These are phyloP conservation scores for Colletotrichum acutatum DNA, from an alignment of 2,329 filamentous ascomycete species.

Conservation along the genomic window DNA sequence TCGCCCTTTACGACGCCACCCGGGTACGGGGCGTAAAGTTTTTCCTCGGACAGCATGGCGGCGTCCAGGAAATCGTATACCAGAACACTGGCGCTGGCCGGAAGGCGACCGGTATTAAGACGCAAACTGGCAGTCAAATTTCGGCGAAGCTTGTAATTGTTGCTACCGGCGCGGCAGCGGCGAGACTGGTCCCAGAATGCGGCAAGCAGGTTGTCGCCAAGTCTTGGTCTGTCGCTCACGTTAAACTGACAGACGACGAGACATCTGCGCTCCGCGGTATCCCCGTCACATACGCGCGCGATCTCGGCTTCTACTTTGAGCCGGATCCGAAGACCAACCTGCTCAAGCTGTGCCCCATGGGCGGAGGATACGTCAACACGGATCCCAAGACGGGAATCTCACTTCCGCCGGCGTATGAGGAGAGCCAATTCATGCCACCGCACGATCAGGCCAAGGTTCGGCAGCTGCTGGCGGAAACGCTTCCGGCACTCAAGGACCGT, in stretches of 20 bases:
- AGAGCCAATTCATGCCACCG: conserved; percentile 61
- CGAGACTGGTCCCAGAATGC: conserved; percentile 58
- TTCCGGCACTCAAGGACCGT: conserved; percentile 63
- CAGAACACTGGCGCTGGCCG: conserved; percentile 31
- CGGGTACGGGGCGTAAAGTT: conserved; percentile 53
- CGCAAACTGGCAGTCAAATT: conserved; percentile 35
- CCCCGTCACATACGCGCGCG: conserved; percentile 69
- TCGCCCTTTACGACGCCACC: conserved; percentile 55
- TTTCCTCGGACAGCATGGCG: conserved; percentile 42
- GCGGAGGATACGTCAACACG: conserved; percentile 65
- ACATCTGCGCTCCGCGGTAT: conserved; percentile 64
- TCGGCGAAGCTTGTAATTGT: conserved; percentile 55
- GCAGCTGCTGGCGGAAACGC: conserved; percentile 59
- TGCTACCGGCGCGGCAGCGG: conserved; percentile 61
- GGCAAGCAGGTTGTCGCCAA: conserved; percentile 64
- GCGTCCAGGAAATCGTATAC: conserved; percentile 40
- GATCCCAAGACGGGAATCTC: conserved; percentile 47
- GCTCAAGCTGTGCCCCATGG: conserved; percentile 70
- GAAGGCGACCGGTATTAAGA: conserved; percentile 12
- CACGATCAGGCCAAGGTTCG: conserved; percentile 64
- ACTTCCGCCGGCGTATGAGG: conserved; percentile 36
- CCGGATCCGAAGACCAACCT: conserved; percentile 67
- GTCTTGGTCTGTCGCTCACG: conserved; percentile 69
- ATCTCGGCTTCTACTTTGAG: conserved; percentile 74
- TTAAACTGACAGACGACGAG: conserved; percentile 66